phyloP scores from a whole-genome alignment of 2,329 filamentous ascomycete species.

The Nemania serpens region DNA sequence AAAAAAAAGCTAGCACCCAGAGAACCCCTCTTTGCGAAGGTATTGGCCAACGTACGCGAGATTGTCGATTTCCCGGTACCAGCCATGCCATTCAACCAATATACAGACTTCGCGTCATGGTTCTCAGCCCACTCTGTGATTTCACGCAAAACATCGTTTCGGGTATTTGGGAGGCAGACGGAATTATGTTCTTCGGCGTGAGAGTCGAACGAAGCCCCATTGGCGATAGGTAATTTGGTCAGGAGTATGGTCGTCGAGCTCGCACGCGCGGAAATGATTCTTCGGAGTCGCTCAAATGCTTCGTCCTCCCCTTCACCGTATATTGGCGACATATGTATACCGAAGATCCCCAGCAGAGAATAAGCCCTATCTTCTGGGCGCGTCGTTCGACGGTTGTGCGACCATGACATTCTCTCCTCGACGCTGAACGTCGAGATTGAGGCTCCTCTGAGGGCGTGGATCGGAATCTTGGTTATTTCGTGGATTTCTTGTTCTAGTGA shows the following conservation, averaged over 20 bases:
- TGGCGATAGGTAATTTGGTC: conserved; percentile 1
- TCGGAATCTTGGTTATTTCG: background rate
- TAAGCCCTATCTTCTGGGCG: conserved; percentile 29
- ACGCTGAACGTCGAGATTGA: background rate
- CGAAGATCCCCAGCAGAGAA: conserved; percentile 27
- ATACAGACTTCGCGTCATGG: background rate
- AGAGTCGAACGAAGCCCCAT: conserved; percentile 3
- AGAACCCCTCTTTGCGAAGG: background rate
- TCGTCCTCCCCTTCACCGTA: background rate
- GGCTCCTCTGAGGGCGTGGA: background rate
- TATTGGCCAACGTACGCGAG: background rate
- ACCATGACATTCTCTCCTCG: conserved; percentile 12
- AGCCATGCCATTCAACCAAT: conserved; percentile 12
- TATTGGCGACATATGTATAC: background rate
- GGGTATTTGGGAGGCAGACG: background rate
- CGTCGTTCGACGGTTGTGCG: conserved; percentile 15
- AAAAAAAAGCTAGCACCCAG: conserved; percentile 15
- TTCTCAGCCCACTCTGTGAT: conserved; percentile 4
- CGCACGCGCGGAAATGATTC: background rate
- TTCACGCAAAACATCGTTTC: background rate
- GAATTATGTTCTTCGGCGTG: conserved; percentile 9
- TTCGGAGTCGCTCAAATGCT: background rate
- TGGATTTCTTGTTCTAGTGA: conserved; percentile 6
- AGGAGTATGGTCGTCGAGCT: background rate
- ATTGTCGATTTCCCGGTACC: conserved; percentile 9